Evolutionary conservation across 2,329 filamentous ascomycete species (phyloP), one percentile per base, ranked within the genome.

Genomic region (Alternaria viburni): DNA sequence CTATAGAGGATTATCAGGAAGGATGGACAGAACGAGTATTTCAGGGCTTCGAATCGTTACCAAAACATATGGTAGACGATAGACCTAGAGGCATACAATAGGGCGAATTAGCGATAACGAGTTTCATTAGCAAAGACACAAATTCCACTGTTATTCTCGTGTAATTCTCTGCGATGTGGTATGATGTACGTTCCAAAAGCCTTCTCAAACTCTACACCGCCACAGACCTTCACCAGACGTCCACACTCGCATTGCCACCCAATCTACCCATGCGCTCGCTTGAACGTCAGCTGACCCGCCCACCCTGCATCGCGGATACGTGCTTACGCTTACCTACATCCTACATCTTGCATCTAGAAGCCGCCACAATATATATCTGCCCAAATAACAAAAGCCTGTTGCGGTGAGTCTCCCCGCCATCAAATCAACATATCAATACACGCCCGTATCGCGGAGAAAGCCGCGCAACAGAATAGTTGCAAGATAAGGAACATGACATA

Each of bases 1-100:
- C 58, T 76, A 8, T 73, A 69, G 46, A 25, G 9, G 1, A 25
- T 11, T 17, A 9, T 2, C 6, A 32, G 13, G 6, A 9, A 28
- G 21, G 10, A 5, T 1, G 13, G 13, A n/a, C 11, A 7, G 12
- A 19, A 52, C 3, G 28, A 15, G 8, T 32, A 9, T 13, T n/a
- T 15, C 26, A 32, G 21, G 6, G 13, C 12, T 10, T 51, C 26
- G 32, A 8, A 15, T 36, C 17, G 12, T 15, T 8, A 23, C 17
- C 17, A 36, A 23, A 36, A n/a, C n/a, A 23, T 3, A 19, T 51
- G n/a, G 26, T 13, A 51, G 47, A 51, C 32, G 47, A 13, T 4
- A 51, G 47, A 15, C 7, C 17, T 6, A 6, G 13, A 12, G 32
- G 47, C 17, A 32, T 15, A 21, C 17, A 51, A 4, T 4, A 32